These are phyloP conservation scores for Paramecium caudatum DNA, from an alignment of 73 alveolate species.

Conservation along the genomic window DNA sequence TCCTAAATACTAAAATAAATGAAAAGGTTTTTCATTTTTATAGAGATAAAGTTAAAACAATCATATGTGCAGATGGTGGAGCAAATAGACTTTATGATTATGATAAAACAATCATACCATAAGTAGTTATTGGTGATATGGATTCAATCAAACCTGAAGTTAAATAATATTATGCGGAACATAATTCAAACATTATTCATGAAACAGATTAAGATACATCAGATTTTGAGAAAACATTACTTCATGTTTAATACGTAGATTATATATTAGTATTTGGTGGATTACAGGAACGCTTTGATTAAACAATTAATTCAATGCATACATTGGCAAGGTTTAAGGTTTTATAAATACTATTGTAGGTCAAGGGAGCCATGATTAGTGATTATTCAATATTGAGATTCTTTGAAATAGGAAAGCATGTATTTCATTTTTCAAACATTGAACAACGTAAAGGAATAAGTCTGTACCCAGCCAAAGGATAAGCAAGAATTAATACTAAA, in stretches of 20 bases:
- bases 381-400: not conserved
- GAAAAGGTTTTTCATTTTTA: not conserved
- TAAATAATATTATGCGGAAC: not conserved
- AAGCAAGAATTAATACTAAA: conserved; percentile 16
- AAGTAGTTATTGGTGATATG: conserved; percentile 36
- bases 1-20: not conserved
- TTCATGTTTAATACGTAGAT: not conserved
- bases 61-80: conserved; percentile 70
- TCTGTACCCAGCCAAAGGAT: not conserved
- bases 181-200: not conserved
- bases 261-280: conserved; percentile 37
- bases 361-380: no score
- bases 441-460: not conserved
- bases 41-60: not conserved
- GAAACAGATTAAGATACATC: conserved; percentile 17
- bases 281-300: conserved; percentile 24
- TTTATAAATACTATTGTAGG: no score
- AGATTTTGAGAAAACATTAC: conserved; percentile 55
- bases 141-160: conserved; percentile 47
- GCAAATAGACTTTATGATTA: conserved; percentile 31
- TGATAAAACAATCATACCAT: conserved; percentile 13
- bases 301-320: conserved; percentile 31
- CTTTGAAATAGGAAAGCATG: not conserved
- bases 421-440: not conserved
- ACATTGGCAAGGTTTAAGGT: not conserved